A percentile compares a stretch with the other conserved stretches of the same genome.
phyloP scores from a whole-genome alignment of 805 yeast species.

The Pichia occidentalis region DNA sequence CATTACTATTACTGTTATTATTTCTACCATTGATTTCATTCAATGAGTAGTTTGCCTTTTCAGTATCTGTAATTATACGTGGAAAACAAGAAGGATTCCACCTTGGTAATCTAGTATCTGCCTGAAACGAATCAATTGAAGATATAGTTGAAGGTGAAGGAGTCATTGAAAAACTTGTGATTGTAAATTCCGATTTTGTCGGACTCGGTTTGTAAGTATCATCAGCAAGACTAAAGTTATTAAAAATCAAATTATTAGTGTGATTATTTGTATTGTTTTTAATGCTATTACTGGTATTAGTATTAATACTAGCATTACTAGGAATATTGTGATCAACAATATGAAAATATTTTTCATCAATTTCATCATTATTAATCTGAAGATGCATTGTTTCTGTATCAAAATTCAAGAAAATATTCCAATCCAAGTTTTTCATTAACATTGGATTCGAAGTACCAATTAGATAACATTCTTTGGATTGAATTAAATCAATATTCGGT shows the following conservation, averaged over 20 bases:
- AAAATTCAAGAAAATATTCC: conserved; percentile 59
- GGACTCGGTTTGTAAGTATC: too few relatives aligned
- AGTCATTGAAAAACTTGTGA: conserved; percentile 29
- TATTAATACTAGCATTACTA: background rate
- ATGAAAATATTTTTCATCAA: conserved; percentile 11
- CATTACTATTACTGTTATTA: too few relatives aligned
- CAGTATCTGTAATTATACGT: conserved; percentile 2
- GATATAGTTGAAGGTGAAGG: conserved; percentile 20
- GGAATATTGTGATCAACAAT: background rate
- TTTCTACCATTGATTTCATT: conserved; percentile 5
- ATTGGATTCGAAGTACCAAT: conserved; percentile 68
- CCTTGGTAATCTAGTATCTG: conserved; percentile 6
- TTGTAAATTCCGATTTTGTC: background rate
- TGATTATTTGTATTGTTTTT: conserved; percentile 1
- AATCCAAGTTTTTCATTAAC: conserved; percentile 44
- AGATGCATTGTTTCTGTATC: conserved; percentile 40
- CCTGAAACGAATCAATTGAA: conserved; percentile 11
- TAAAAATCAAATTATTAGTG: background rate
- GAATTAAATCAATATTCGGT: conserved; percentile 45
- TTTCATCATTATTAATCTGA: conserved; percentile 6
- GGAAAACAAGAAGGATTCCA: conserved; percentile 20
- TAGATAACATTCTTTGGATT: conserved; percentile 37
- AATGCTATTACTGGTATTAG: background rate
- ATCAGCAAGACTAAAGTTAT: background rate
- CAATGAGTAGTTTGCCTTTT: conserved; percentile 1